Conservation (phyloP, 257 asterid species). For the Solanum habrochaites region DNA sequence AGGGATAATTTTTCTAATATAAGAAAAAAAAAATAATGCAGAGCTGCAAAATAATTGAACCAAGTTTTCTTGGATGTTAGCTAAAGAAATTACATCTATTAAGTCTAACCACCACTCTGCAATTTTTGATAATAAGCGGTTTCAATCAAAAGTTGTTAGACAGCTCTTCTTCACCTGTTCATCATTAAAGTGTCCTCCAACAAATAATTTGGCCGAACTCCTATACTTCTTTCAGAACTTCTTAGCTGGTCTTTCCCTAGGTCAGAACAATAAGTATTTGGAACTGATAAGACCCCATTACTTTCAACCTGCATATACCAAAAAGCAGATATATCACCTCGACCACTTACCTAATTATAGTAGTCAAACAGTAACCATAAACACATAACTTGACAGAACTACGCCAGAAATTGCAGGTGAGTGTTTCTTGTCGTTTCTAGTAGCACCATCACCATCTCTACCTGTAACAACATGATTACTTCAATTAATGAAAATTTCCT, state of each 20-base stretch:
- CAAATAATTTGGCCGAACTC: slow-evolving; percentile 33
- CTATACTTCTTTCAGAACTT: slow-evolving; percentile 29
- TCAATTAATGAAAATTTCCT: not conserved
- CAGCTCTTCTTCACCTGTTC: slow-evolving; percentile 52
- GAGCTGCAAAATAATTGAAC: not conserved
- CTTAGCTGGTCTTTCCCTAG: slow-evolving; percentile 23
- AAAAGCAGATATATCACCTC: slow-evolving; percentile 30
- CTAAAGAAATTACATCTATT: not conserved
- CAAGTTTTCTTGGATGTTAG: not conserved
- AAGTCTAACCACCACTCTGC: not conserved
- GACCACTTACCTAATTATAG: slow-evolving; percentile 28
- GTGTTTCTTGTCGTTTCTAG: slow-evolving; percentile 23
- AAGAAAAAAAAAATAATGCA: not conserved
- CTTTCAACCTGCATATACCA: slow-evolving; percentile 55
- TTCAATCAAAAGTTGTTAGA: not conserved
- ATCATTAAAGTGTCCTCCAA: slow-evolving; percentile 51
- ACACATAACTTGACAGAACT: slow-evolving; percentile 99
- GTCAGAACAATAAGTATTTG: slow-evolving; percentile 30
- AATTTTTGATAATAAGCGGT: not conserved
- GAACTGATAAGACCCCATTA: slow-evolving; percentile 52
- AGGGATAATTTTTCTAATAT: not conserved
- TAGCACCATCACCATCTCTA: slow-evolving; percentile 19
- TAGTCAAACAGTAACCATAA: slow-evolving; percentile 39
- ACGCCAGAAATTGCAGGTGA: slow-evolving; percentile 57
- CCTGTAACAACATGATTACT: slow-evolving; percentile 32